Conservation (phyloP, 495 filamentous ascomycete species). For the Xylaria acuta region DNA sequence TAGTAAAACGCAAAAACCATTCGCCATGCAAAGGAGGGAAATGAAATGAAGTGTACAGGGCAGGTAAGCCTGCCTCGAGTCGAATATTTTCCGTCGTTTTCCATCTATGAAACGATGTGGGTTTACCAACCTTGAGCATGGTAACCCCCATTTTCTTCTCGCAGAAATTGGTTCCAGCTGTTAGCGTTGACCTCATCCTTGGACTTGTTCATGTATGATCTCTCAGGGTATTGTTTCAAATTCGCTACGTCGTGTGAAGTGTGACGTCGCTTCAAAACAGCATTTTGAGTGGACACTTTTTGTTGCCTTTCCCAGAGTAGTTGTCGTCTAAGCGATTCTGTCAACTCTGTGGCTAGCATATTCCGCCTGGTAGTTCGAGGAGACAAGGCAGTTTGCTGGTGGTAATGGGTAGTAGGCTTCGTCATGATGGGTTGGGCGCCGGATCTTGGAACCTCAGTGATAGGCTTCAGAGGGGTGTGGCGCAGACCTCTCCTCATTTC, state of each 20-base stretch:
- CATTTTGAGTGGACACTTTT: slow-evolving; percentile 85
- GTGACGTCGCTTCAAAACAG: slow-evolving; percentile 88
- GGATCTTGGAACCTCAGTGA: slow-evolving; percentile 74
- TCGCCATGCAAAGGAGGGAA: slow-evolving; percentile 43
- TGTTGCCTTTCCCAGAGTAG: slow-evolving; percentile 57
- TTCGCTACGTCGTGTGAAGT: slow-evolving; percentile 89
- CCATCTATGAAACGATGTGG: slow-evolving; percentile 14
- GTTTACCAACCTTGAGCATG: slow-evolving; percentile 61
- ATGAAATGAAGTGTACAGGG: slow-evolving; percentile 49
- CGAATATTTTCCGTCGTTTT: slow-evolving; percentile 13
- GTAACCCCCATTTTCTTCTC: slow-evolving; percentile 56
- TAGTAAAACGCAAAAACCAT: slow-evolving; percentile 45
- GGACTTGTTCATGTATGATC: slow-evolving; percentile 52
- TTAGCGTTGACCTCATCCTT: slow-evolving; percentile 51
- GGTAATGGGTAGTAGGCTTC: slow-evolving; percentile 64
- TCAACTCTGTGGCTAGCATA: slow-evolving; percentile 93
- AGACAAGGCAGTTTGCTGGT: slow-evolving; percentile 73
- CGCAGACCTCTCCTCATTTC: slow-evolving; percentile 66
- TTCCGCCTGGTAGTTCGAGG: slow-evolving; percentile 93
- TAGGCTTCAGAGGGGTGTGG: slow-evolving; percentile 52
- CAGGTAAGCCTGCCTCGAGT: slow-evolving; percentile 39
- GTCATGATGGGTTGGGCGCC: slow-evolving; percentile 80
- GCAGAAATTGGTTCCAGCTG: slow-evolving; percentile 61
- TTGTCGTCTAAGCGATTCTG: slow-evolving; percentile 56
- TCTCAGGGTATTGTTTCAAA: slow-evolving; percentile 75